Evolutionary conservation across 768 basidiomycete genomes (phyloP).

Genomic region (Boletus fagicola): DNA sequence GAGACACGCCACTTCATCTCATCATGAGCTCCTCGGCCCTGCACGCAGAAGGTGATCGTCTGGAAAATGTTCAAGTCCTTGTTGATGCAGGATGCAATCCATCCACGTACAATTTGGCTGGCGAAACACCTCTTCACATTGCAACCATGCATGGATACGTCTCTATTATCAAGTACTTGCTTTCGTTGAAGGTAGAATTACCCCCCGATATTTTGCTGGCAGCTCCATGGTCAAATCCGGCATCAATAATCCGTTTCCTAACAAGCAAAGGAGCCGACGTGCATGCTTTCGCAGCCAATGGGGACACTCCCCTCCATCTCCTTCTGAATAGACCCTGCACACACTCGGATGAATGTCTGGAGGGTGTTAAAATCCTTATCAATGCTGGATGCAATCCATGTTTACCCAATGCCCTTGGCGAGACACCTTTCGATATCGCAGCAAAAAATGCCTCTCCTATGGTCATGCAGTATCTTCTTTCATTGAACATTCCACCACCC

Average conservation of each 20-base stretch:
- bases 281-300: background rate
- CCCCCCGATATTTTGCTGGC: background rate
- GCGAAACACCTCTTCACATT: background rate
- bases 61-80: background rate
- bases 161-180: background rate
- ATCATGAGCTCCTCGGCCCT: background rate
- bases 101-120: background rate
- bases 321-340: rapidly evolving
- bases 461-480: background rate
- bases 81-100: constrained; percentile 10
- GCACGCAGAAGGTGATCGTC: background rate
- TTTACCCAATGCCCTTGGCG: background rate
- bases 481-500: background rate
- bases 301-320: background rate
- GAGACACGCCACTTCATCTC: too few relatives aligned
- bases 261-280: background rate
- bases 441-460: background rate
- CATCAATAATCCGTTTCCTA: background rate
- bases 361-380: background rate
- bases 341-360: background rate
- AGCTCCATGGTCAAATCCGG: rapidly evolving
- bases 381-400: background rate
- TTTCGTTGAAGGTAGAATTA: background rate
- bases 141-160: background rate
- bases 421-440: background rate